Evolutionary conservation across 1,284 basidiomycete genomes (phyloP).

Genomic region (Mycosarcoma mackinlayi): DNA sequence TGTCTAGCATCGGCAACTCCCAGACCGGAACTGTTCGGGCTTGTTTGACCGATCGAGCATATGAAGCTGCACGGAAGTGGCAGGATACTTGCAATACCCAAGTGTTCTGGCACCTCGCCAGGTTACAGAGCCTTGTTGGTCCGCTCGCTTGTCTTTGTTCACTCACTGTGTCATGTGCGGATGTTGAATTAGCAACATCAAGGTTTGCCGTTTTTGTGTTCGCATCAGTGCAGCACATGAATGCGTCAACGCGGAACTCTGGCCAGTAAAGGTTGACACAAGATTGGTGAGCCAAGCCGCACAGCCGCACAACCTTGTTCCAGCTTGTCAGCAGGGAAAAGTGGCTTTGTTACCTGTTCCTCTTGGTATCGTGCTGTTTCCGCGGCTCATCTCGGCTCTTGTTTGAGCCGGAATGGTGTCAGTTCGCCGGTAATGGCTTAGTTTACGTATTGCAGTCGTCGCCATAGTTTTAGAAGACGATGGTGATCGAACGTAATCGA

Average conservation of each 20-base stretch:
- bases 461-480: too few relatives aligned
- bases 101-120: too few relatives aligned
- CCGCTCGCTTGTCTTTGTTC: not conserved
- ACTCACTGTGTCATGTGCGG: conserved; percentile 12
- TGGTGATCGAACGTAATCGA: too few relatives aligned
- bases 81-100: too few relatives aligned
- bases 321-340: not conserved
- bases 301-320: conserved; percentile 18
- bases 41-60: conserved; percentile 5
- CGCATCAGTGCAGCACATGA: conserved; percentile 10
- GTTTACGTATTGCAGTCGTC: too few relatives aligned
- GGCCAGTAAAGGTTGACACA: too few relatives aligned
- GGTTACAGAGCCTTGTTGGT: not conserved
- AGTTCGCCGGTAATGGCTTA: conserved; percentile 25
- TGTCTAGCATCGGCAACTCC: not conserved
- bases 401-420: conserved; percentile 5
- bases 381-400: conserved; percentile 13
- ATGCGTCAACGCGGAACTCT: conserved; percentile 17
- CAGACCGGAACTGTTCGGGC: conserved; percentile 7
- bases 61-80: not conserved
- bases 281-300: too few relatives aligned
- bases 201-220: conserved; percentile 19
- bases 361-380: not conserved
- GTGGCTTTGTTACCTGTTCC: too few relatives aligned
- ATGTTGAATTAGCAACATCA: conserved; percentile 27